Conservation (phyloP, 2,329 filamentous ascomycete genomes). For the Blumeria hordei region DNA sequence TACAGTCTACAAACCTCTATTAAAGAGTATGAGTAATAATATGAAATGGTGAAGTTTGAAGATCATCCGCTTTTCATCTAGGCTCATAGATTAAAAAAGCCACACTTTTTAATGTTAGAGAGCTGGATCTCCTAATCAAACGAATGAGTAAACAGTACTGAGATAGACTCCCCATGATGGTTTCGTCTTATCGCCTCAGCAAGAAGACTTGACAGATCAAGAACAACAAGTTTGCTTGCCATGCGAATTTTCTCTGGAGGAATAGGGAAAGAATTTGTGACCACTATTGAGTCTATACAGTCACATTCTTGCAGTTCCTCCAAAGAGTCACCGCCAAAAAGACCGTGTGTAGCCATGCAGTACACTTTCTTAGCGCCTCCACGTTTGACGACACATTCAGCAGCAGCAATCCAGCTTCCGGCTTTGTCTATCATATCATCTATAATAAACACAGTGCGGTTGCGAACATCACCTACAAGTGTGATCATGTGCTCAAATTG, state of each 20-base stretch:
- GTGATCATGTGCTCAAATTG: constrained; percentile 87
- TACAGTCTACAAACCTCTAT: background rate
- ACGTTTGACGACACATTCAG: constrained; percentile 85
- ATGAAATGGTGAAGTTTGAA: background rate
- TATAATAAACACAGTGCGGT: constrained; percentile 75
- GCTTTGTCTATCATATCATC: constrained; percentile 99
- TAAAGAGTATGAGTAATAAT: background rate
- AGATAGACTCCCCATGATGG: constrained; percentile 75
- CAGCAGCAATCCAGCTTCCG: constrained; percentile 88
- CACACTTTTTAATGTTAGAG: background rate
- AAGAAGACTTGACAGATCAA: constrained; percentile 72
- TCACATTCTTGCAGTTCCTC: constrained; percentile 79
- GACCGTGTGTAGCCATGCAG: constrained; percentile 88
- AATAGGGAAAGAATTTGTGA: constrained; percentile 95
- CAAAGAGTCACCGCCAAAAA: constrained; percentile 77
- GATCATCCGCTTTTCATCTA: background rate
- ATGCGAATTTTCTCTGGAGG: constrained; percentile 43
- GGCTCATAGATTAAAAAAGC: background rate
- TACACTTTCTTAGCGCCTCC: constrained; percentile 85
- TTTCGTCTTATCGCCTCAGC: constrained; percentile 87
- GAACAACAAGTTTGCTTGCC: constrained; percentile 62
- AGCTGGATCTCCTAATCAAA: constrained; percentile 6
- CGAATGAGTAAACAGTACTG: constrained; percentile 12
- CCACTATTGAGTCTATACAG: constrained; percentile 80
- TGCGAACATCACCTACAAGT: constrained; percentile 80